These are phyloP conservation scores for Penicillium ochrochloron DNA, from an alignment of 495 filamentous ascomycete species.

Conservation along the genomic window DNA sequence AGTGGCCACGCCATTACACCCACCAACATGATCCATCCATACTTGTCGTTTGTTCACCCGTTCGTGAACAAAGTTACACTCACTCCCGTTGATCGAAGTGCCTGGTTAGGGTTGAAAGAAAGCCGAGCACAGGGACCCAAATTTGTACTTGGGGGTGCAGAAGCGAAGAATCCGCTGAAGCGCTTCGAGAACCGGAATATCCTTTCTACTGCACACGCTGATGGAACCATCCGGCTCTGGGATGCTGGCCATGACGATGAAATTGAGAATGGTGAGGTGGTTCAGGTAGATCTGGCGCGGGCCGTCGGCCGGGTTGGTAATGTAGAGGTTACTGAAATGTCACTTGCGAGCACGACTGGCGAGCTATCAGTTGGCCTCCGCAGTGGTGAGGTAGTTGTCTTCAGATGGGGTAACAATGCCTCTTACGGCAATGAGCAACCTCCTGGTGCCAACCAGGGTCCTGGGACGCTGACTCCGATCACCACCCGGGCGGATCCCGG, in stretches of 20 bases:
- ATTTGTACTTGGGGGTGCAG: slow-evolving; percentile 76
- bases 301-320: slow-evolving; percentile 82
- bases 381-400: slow-evolving; percentile 83
- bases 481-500: slow-evolving; percentile 74
- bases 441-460: slow-evolving; percentile 55
- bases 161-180: slow-evolving; percentile 66
- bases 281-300: slow-evolving; percentile 84
- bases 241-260: slow-evolving; percentile 90
- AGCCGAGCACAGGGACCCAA: slow-evolving; percentile 71
- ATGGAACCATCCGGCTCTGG: slow-evolving; percentile 87
- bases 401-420: slow-evolving; percentile 82
- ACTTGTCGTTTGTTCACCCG: slow-evolving; percentile 82
- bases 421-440: slow-evolving; percentile 61
- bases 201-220: slow-evolving; percentile 79
- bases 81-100: slow-evolving; percentile 69
- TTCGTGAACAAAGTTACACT: slow-evolving; percentile 74
- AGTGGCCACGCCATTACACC: slow-evolving; percentile 87
- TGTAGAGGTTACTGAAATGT: slow-evolving; percentile 74
- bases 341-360: slow-evolving; percentile 73
- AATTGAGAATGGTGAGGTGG: slow-evolving; percentile 79
- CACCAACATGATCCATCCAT: slow-evolving; percentile 87
- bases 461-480: slow-evolving; percentile 71
- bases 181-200: slow-evolving; percentile 82
- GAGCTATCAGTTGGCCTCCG: slow-evolving; percentile 84
- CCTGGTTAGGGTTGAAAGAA: slow-evolving; percentile 90